These are phyloP conservation scores for Tilletia indica DNA, from an alignment of 1,284 basidiomycete genomes.

Conservation along the genomic window DNA sequence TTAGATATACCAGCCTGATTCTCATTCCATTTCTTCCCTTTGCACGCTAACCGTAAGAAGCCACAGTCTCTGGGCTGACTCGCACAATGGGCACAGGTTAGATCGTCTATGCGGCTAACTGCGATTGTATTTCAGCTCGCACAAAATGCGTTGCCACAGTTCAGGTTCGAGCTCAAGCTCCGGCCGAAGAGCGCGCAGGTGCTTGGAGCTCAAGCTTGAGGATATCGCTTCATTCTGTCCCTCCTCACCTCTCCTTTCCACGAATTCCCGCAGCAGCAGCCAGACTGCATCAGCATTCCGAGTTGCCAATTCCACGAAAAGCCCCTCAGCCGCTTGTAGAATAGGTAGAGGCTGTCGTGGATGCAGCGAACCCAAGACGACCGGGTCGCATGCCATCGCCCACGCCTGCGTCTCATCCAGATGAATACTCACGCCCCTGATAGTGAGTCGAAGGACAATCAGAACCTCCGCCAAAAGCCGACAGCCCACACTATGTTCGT, in stretches of 20 bases:
- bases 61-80: background rate
- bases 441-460: background rate
- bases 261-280: slow-evolving; percentile 4
- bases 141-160: too few species aligned
- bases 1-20: too few species aligned
- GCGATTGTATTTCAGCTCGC: too few species aligned
- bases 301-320: background rate
- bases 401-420: slow-evolving; percentile 3
- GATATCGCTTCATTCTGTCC: too few species aligned
- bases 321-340: background rate
- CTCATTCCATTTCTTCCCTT: too few species aligned
- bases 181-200: too few species aligned
- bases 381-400: background rate
- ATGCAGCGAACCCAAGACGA: background rate
- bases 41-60: too few species aligned
- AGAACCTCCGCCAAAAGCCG: slow-evolving; percentile 12
- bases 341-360: background rate
- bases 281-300: slow-evolving; percentile 17
- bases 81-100: background rate
- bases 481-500: slow-evolving; percentile 6
- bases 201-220: too few species aligned
- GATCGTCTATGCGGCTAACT: background rate
- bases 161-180: too few species aligned
- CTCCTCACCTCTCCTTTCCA: too few species aligned
- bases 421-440: background rate